Base-by-base conservation (phyloP, 495 filamentous ascomycete genomes). In the Aspergillus hancockii region DNA sequence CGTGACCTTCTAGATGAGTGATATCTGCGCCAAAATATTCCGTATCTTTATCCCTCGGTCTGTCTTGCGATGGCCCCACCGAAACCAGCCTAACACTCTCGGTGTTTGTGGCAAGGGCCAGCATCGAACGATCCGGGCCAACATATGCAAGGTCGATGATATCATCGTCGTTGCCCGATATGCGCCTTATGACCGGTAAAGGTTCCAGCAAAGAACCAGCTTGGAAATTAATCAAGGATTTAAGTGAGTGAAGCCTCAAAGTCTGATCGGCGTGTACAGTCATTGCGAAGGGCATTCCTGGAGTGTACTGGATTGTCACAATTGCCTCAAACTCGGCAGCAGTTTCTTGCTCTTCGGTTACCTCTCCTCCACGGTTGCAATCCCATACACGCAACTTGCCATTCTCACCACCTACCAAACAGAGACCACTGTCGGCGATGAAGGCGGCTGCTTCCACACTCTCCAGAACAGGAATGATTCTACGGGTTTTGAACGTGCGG, bases 121-220 rank as follows among this genome's bases (percentile, higher is more conserved):
- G 81, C 54, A 92, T 79, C 21, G 89, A 92, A 49, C 84, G 84
- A 55, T 93, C 86, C 12, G 85, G 84, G 1, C 92, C 86, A 56
- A 97, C 81, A 66, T 92, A 96, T 23, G 86, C 88, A 22, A 97
- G 74, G 63, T 98, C 95, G 63, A 98, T 95, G 55, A 98, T 92
- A 68, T 98, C 94, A 67, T 98, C 94, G 71, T 98, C 92, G 34
- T 94, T 97, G 22, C 95, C 95, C 19, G 93, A 96, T 62, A 98
- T 93, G 18, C 90, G 84, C 57, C 89, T 85, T 41, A 81, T 67
- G 16, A 87, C 67, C 8, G 79, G 74, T 47, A 89, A 68, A 21
- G 83, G 75, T 47, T 73, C 58, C 53, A 88, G 57, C 3, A 56
- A 67, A 16, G 67, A 65, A 2, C 71, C 72, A 45, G 70, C 62